Evolutionary conservation across 148 eudicot genomes (phyloP), one percentile per base, ranked within the genome.

Genomic region (Arbutus unedo): DNA sequence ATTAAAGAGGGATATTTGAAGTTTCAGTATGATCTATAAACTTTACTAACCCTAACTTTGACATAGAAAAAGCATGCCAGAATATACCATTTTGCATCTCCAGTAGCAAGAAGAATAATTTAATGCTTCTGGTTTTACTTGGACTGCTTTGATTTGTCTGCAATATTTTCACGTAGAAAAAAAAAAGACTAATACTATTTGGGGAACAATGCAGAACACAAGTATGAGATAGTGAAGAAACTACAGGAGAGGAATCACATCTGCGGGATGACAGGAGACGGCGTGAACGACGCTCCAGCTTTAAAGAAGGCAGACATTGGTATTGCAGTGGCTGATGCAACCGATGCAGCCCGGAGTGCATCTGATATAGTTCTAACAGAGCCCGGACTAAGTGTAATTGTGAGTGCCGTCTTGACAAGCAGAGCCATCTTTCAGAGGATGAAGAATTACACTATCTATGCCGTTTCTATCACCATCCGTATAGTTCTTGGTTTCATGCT

Each of bases 231-330:
- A 82, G 97, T 93, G 86, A 93, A 88, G 92, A 93, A 91, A 82
- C 84, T 92, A 41, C 97, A 93, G 59, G 95, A 92, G 71, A 91
- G 90, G 82, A 92, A 92, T 64, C 97, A 93, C 87, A 93, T 93
- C 25, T 92, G 95, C 60, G 97, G 97, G 1, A 93, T 92, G 95
- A 92, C 95, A 11, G 95, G 97, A 79, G 97, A 93, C 83, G 97
- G 97, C 51, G 95, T 92, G 80, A 92, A 93, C 54, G 97, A 93
- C 55, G 97, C 95, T 9, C 97, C 97, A 16, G 95, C 97, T 59
- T 82, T 93, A 43, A 93, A 93, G 87, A 91, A 77, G 84, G 97
- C 94, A 15, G 96, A 93, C 82, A 93, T 93, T 56, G 96, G 96
- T 49, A 93, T 93, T 77, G 97, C 97, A 18, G 93, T 93, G 19